Percentiles rank a stretch among this genome's conserved stretches.
Evolutionary conservation across 805 yeast genomes (phyloP).

Genomic region (Lachancea waltii): DNA sequence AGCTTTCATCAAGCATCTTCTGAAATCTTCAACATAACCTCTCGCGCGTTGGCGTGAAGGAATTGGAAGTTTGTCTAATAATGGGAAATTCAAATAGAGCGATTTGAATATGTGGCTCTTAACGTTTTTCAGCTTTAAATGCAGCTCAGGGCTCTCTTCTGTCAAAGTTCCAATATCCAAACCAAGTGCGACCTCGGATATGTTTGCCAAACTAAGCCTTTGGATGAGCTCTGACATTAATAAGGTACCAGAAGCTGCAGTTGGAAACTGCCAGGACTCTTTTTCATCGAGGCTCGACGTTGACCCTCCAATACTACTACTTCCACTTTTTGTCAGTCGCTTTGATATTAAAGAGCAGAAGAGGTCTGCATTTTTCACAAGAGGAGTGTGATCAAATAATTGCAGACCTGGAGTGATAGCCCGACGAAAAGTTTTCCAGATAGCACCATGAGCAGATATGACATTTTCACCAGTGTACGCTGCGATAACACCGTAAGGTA

Average conservation of each 20-base stretch:
- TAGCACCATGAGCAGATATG: conserved; percentile 49
- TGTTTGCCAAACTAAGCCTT: conserved; percentile 41
- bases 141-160: conserved; percentile 25
- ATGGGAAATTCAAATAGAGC: conserved; percentile 49
- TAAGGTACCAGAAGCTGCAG: conserved; percentile 7
- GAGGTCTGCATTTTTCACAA: conserved; percentile 34
- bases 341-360: conserved; percentile 1
- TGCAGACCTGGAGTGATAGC: conserved; percentile 43
- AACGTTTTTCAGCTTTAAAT: conserved; percentile 36
- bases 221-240: conserved; percentile 40
- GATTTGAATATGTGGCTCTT: conserved; percentile 52
- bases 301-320: neutral
- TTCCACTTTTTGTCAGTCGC: neutral
- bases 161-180: conserved; percentile 39
- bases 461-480: conserved; percentile 55
- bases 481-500: conserved; percentile 48
- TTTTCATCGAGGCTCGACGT: neutral
- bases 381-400: conserved; percentile 39
- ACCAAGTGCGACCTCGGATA: conserved; percentile 46
- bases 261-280: neutral
- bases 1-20: conserved; percentile 32
- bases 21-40: conserved; percentile 38
- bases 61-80: conserved; percentile 43
- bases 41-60: conserved; percentile 42
- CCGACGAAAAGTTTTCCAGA: conserved; percentile 45